These are phyloP conservation scores for Fusarium proliferatum DNA, from an alignment of 2,329 filamentous ascomycete species.

Conservation along the genomic window DNA sequence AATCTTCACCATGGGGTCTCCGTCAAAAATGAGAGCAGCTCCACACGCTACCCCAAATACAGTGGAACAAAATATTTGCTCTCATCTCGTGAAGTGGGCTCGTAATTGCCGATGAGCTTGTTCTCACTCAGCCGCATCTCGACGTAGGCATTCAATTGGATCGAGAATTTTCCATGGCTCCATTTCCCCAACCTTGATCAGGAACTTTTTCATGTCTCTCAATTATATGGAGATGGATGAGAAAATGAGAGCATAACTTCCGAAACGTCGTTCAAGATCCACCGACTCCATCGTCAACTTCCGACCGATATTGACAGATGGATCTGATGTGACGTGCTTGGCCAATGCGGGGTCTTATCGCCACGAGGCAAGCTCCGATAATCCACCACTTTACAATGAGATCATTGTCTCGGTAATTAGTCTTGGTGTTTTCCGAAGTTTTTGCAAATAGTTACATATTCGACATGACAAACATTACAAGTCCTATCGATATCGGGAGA, in stretches of 20 bases:
- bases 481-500: neutral
- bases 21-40: neutral
- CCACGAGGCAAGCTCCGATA: neutral
- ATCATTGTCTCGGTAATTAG: neutral
- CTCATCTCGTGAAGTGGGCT: neutral
- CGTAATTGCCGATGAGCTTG: neutral
- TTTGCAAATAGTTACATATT: neutral
- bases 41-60: neutral
- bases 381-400: neutral
- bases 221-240: neutral
- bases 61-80: neutral
- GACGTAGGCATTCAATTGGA: neutral
- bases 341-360: slow-evolving; percentile 16
- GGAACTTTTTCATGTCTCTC: neutral
- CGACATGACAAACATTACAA: slow-evolving; percentile 1
- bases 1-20: neutral
- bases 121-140: neutral
- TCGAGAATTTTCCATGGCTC: neutral
- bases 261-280: slow-evolving; percentile 6
- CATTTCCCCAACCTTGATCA: neutral
- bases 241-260: slow-evolving; percentile 10
- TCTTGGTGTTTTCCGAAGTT: neutral
- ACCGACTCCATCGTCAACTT: slow-evolving; percentile 11
- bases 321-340: slow-evolving; percentile 4
- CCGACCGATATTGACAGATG: slow-evolving; percentile 18